Conservation (phyloP, 2,329 filamentous ascomycete species). For the Colletotrichum tanaceti region DNA sequence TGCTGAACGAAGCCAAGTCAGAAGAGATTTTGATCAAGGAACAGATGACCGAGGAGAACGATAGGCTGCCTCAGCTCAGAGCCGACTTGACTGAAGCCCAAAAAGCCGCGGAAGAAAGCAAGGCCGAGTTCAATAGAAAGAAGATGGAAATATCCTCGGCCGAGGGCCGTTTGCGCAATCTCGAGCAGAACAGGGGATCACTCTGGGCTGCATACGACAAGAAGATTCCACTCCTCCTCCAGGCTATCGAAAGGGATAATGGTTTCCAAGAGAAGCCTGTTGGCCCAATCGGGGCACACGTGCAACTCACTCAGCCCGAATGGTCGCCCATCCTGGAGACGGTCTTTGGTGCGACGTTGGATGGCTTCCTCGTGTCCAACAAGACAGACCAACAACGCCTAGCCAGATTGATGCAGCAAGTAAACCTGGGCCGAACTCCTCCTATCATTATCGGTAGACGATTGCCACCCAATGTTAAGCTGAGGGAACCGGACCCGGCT, state of each 20-base stretch:
- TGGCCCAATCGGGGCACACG: slow-evolving; percentile 83
- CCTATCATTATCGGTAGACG: slow-evolving; percentile 74
- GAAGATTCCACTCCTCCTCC: slow-evolving; percentile 72
- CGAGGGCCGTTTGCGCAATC: slow-evolving; percentile 28
- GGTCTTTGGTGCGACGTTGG: slow-evolving; percentile 75
- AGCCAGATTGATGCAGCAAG: slow-evolving; percentile 70
- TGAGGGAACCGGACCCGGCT: slow-evolving; percentile 78
- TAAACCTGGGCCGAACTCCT: slow-evolving; percentile 57
- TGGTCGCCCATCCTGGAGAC: slow-evolving; percentile 89
- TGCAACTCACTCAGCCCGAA: slow-evolving; percentile 80
- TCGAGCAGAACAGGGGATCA: slow-evolving; percentile 54
- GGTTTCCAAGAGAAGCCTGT: slow-evolving; percentile 79
- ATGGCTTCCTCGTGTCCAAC: slow-evolving; percentile 83
- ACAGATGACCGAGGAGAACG: slow-evolving; percentile 9
- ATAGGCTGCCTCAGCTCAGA: slow-evolving; percentile 16
- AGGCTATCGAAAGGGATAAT: slow-evolving; percentile 74
- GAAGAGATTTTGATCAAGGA: slow-evolving; percentile 41
- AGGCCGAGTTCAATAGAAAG: slow-evolving; percentile 27
- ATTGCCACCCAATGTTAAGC: slow-evolving; percentile 65
- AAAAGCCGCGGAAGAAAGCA: slow-evolving; percentile 7
- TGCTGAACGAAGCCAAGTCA: slow-evolving; percentile 42
- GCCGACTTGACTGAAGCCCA: slow-evolving; percentile 20
- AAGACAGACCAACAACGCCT: slow-evolving; percentile 81
- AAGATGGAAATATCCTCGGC: slow-evolving; percentile 41
- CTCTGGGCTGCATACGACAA: slow-evolving; percentile 73